Evolutionary conservation across 345 rosid species (phyloP).

Genomic region (Populus pruinosa): DNA sequence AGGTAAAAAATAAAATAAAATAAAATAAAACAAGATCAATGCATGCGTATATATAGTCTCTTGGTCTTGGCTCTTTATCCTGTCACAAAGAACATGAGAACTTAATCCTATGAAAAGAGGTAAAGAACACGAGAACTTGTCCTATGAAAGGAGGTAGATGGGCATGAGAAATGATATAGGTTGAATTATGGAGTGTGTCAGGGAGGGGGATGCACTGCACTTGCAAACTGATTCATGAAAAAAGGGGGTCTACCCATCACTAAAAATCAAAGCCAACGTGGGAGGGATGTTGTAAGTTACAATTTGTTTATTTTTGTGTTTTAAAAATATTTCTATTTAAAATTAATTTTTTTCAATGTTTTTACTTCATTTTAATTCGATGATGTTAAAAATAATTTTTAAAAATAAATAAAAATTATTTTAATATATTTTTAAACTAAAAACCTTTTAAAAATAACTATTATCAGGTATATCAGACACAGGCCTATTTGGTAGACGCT

Average conservation of each 20-base stretch:
- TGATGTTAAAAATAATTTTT: rapidly evolving
- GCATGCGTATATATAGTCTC: no score
- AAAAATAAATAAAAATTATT: no score
- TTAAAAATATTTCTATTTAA: no score
- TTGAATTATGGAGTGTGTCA: conserved; percentile 58
- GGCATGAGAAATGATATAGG: conserved; percentile 20
- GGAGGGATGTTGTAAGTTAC: conserved; percentile 64
- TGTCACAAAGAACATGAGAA: conserved; percentile 66
- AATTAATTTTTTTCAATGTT: no score
- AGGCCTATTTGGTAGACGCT: conserved; percentile 18
- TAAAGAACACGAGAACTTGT: conserved; percentile 32
- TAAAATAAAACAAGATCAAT: no score
- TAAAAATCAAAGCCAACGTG: conserved; percentile 32
- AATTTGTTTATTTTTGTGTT: no score
- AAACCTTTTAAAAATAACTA: no score
- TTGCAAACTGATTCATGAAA: conserved; percentile 31
- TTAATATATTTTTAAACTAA: no score
- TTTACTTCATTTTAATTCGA: rapidly evolving
- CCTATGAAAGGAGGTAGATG: conserved; percentile 29
- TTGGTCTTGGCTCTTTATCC: conserved; percentile 1
- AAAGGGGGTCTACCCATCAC: conserved; percentile 11
- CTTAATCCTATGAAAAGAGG: conserved; percentile 58
- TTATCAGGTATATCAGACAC: no score
- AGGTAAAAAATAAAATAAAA: no score
- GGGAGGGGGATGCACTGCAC: conserved; percentile 58